phyloP scores from a whole-genome alignment of 805 yeast species.

The Lipomyces chichibuensis region DNA sequence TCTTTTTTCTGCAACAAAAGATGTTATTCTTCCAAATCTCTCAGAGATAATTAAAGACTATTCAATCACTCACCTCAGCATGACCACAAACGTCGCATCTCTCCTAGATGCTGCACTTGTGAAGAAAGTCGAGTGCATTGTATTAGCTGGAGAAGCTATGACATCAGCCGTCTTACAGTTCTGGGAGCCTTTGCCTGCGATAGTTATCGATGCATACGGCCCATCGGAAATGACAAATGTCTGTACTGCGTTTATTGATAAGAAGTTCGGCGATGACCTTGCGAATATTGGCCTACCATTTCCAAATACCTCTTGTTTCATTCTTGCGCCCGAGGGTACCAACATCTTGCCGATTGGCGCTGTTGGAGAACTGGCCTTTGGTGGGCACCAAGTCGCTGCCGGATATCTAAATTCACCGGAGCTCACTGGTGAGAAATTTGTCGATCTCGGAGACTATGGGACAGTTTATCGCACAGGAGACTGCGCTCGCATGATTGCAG shows the following conservation, averaged over 20 bases:
- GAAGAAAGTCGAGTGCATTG: slow-evolving; percentile 14
- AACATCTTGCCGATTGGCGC: slow-evolving; percentile 33
- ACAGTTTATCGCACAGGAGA: slow-evolving; percentile 37
- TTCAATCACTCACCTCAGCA: slow-evolving; percentile 35
- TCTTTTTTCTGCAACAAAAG: slow-evolving; percentile 28
- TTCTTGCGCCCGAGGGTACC: slow-evolving; percentile 19
- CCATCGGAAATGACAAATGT: slow-evolving; percentile 40
- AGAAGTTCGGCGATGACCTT: slow-evolving; percentile 15
- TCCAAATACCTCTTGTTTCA: slow-evolving; percentile 28
- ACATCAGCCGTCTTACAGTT: slow-evolving; percentile 4
- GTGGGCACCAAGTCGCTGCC: slow-evolving; percentile 40
- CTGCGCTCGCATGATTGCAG: slow-evolving; percentile 36
- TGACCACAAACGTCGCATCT: slow-evolving; percentile 60
- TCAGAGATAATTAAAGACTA: slow-evolving; percentile 18
- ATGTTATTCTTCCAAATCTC: slow-evolving; percentile 28
- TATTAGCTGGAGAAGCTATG: slow-evolving; percentile 23
- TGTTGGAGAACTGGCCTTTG: slow-evolving; percentile 39
- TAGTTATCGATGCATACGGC: slow-evolving; percentile 36
- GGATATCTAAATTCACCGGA: slow-evolving; percentile 38
- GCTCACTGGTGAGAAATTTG: slow-evolving; percentile 34
- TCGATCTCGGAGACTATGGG: slow-evolving; percentile 21
- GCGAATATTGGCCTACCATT: slow-evolving; percentile 36
- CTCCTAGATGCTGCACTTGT: slow-evolving; percentile 74
- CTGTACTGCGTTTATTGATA: slow-evolving; percentile 21
- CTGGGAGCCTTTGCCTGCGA: slow-evolving; percentile 23